phyloP scores from a whole-genome alignment of 331 rosid genomes.

The Cucumis variabilis region DNA sequence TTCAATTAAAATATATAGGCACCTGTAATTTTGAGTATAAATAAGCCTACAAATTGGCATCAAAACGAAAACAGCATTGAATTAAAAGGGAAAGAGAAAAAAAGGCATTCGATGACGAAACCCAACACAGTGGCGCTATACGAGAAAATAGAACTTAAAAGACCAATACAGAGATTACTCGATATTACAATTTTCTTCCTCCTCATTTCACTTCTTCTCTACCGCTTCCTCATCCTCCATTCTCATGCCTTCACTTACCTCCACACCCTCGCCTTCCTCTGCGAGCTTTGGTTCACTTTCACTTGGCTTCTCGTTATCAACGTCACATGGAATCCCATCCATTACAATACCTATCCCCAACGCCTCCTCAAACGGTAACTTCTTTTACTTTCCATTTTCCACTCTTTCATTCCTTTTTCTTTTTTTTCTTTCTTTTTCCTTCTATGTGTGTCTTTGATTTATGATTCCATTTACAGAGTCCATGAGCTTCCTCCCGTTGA shows the following conservation, averaged over 20 bases:
- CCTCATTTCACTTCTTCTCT: conserved; percentile 46
- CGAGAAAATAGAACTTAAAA: conserved; percentile 35
- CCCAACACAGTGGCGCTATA: conserved; percentile 38
- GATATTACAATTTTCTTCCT: conserved; percentile 52
- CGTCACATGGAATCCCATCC: conserved; percentile 59
- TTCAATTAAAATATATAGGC: too few relatives aligned
- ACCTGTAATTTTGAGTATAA: too few relatives aligned
- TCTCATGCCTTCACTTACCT: conserved; percentile 46
- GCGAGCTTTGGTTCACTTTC: conserved; percentile 67
- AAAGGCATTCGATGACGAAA: neutral
- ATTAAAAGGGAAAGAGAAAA: too few relatives aligned
- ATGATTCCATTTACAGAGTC: neutral
- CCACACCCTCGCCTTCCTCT: conserved; percentile 41
- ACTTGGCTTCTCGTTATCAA: conserved; percentile 41
- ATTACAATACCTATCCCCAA: conserved; percentile 38
- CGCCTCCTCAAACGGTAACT: conserved; percentile 57
- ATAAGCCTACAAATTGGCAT: too few relatives aligned
- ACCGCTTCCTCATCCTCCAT: conserved; percentile 41
- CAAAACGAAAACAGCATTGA: too few relatives aligned
- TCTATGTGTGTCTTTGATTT: too few relatives aligned
- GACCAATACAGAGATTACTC: conserved; percentile 27
- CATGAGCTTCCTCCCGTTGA: conserved; percentile 17
- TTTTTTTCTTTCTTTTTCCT: neutral
- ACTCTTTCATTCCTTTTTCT: too few relatives aligned
- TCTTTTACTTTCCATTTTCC: neutral